Conservation (phyloP, 1,284 basidiomycete species). For the Ustilago shanxiensis region DNA sequence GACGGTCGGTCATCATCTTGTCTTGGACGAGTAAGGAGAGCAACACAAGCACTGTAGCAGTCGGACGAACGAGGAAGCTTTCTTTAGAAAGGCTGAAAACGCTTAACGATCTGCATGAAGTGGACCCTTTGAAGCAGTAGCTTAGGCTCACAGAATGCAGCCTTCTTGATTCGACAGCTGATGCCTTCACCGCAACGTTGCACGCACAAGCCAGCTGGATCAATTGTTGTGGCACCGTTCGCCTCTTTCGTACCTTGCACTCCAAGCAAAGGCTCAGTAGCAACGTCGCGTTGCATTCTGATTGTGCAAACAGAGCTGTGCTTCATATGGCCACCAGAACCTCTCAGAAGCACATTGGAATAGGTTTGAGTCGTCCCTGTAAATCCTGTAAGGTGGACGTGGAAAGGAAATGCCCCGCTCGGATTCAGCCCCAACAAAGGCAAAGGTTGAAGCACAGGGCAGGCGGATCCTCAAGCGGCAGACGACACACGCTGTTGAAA, state of each 20-base stretch:
- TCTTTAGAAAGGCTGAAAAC: background rate
- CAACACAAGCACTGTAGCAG: background rate
- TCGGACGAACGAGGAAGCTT: background rate
- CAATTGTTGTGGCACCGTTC: background rate
- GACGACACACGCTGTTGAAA: background rate
- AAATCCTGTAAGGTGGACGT: background rate
- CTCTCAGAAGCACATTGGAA: too few relatives aligned
- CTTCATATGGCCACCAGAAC: background rate
- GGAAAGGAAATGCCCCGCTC: background rate
- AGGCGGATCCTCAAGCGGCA: background rate
- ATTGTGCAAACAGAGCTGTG: background rate
- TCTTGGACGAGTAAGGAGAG: background rate
- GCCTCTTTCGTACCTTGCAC: background rate
- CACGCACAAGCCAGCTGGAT: slow-evolving; percentile 30
- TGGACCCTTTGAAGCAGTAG: slow-evolving; percentile 7
- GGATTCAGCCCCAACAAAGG: slow-evolving; percentile 3
- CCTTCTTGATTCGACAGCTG: background rate
- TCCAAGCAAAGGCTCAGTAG: background rate
- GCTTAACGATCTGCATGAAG: slow-evolving; percentile 5
- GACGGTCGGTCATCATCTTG: background rate
- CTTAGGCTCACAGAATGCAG: too few relatives aligned
- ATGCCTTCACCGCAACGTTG: background rate
- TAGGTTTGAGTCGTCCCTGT: background rate
- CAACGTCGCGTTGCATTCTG: background rate
- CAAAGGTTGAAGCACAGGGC: background rate